These are phyloP conservation scores for Dorcoceras hygrometricum DNA, from an alignment of 257 asterid genomes.

Conservation along the genomic window DNA sequence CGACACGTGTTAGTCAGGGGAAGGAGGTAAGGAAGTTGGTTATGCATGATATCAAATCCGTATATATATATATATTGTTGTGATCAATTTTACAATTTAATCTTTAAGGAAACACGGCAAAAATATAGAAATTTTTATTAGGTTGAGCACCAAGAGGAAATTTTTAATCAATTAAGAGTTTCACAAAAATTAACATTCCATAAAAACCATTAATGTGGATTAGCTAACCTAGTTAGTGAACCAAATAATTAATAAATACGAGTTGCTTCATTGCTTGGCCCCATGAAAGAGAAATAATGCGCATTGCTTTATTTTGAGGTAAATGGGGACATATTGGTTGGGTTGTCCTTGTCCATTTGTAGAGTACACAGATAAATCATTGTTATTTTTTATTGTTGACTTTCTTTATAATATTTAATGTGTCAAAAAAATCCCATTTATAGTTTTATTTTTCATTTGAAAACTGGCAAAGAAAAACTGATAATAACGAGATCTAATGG, in stretches of 20 bases:
- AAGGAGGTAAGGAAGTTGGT: too few relatives aligned
- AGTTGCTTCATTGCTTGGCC: background rate
- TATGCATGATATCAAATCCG: too few relatives aligned
- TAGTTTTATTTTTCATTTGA: background rate
- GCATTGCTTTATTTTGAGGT: background rate
- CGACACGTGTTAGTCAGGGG: too few relatives aligned
- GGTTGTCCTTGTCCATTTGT: constrained; percentile 25
- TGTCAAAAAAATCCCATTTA: too few relatives aligned
- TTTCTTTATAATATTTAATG: too few relatives aligned
- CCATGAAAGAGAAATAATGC: background rate
- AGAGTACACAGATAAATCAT: background rate
- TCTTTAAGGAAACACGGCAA: background rate
- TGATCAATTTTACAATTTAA: too few relatives aligned
- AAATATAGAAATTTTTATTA: background rate
- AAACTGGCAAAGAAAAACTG: too few relatives aligned
- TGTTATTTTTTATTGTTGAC: background rate
- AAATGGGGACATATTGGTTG: constrained; percentile 33
- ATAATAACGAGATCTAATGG: too few relatives aligned
- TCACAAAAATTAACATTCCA: constrained; percentile 17
- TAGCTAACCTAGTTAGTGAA: background rate
- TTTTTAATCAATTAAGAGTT: background rate
- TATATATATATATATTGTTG: too few relatives aligned
- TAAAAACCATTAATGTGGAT: background rate
- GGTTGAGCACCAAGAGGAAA: background rate
- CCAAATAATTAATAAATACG: constrained; percentile 10